Evolutionary conservation across 495 filamentous ascomycete species (phyloP), one percentile per base, ranked within the genome.

Genomic region (Beverwykella pulmonaria): DNA sequence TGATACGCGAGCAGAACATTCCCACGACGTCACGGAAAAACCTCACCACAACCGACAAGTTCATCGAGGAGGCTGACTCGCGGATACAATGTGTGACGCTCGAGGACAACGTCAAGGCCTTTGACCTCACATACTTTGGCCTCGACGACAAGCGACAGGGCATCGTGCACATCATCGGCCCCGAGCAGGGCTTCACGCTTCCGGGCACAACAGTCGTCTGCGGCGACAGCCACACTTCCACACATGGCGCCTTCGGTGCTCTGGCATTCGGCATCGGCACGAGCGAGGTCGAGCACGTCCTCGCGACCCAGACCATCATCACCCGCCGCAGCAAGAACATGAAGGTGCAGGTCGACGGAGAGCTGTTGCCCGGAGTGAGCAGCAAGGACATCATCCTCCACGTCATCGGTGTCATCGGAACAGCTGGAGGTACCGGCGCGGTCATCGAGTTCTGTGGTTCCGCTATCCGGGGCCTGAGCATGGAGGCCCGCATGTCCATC

Each of bases 111-210:
- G 94, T 98, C 63, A 95, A 96, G 79, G 90, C 92, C 59, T 97
- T 97, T 70, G 92, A 90, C 69, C 84, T 98, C 74, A 97, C 94
- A 74, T 98, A 97, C 79, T 98, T 98, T 71, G 94, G 94, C 55
- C 87, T 98, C 64, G 92, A 87, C 44, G 94, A 98, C 78, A 96
- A 96, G 82, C 86, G 94, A 30, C 94, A 98, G 81, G 94, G 94
- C 69, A 98, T 98, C 74, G 94, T 98, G 46, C 94, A 98, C 78
- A 90, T 98, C 73, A 97, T 98, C 71, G 94, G 94, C n/a, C 94
- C 94, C 44, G 94, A 98, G 82, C 94, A 98, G 77, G 94, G 94
- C 65, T 98, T 98, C 82, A 98, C 94, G 39, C 89, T 98, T 19
- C 94, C 94, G 9, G 94, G 93, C 62, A 97, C 94, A 36, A 98